Evolutionary conservation across 495 filamentous ascomycete genomes (phyloP), one percentile per base, ranked within the genome.

Genomic region (Thermothielavioides terrestris): DNA sequence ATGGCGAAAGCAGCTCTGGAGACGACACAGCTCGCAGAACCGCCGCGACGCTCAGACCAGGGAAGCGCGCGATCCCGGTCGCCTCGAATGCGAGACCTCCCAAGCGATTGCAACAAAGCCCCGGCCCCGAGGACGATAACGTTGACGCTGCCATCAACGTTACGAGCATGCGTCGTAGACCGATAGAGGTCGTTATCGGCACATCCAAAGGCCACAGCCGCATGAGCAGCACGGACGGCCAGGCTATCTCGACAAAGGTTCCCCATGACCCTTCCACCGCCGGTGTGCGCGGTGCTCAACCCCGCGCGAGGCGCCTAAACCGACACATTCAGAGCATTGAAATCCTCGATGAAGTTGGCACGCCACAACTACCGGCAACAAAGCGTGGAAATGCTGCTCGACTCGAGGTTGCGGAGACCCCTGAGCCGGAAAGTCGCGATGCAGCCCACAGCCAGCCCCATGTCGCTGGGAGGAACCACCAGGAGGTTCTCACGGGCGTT

Each of bases 61-160:
- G 47, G 30, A 42, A 42, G 17, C 28, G 30, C 35, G 31, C 6
- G 3, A 4, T 22, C 4, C 36, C 6, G 27, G 10, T 20, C 14
- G 1, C 37, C 8, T 35, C 23, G 6, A 2, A 42, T 22, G 28
- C 14, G n/a, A 28, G 21, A 17, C 47, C 11, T 2, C 3, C n/a
- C n/a, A 50, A 50, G 23, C 47, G 39, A 3, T 31, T 2, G 36
- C 26, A 21, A 21, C 20, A 1, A 41, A 5, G 8, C 4, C 1
- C 31, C 38, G 10, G 36, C 3, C 15, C 8, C 15, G 30, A 50
- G 31, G 39, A 35, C 9, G 39, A 42, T 17, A 14, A 27, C 18
- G 39, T 48, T 23, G 45, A 48, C 22, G 45, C 45, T 7, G 45
- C 34, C 4, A 26, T 48, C 17, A 21, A 30, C 10, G 45, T 35